phyloP scores from a whole-genome alignment of 208 protist species.

The Crithidia brevicula region DNA sequence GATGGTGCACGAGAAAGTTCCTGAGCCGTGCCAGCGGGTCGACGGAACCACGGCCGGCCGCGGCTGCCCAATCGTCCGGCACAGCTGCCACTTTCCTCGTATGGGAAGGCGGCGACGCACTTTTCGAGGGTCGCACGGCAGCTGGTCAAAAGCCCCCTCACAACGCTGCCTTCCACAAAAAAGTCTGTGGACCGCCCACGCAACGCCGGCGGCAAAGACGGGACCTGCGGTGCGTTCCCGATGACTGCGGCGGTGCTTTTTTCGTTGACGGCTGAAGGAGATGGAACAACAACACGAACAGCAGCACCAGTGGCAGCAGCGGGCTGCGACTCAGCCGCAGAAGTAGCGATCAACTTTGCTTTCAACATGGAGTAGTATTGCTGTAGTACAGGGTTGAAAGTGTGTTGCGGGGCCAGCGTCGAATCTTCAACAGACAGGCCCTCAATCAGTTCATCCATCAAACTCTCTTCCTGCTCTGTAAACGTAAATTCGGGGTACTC shows the following conservation, averaged over 20 bases:
- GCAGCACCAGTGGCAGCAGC: neutral
- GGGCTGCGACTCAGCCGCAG: neutral
- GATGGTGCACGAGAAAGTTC: neutral
- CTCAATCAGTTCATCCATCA: conserved; percentile 73
- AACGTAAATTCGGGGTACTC: conserved; percentile 43
- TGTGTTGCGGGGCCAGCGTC: conserved; percentile 68
- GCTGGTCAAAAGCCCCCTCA: conserved; percentile 22
- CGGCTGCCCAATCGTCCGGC: too few relatives aligned
- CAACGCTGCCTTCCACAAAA: conserved; percentile 34
- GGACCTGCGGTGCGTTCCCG: neutral
- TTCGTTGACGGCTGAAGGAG: too few relatives aligned
- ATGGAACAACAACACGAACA: too few relatives aligned
- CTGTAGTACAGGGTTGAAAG: conserved; percentile 89
- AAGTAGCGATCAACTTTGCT: conserved; percentile 23
- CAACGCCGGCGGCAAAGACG: conserved; percentile 37
- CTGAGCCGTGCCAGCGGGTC: too few relatives aligned
- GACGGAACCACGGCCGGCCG: too few relatives aligned
- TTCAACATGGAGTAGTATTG: conserved; percentile 85
- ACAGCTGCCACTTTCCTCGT: conserved; percentile 22
- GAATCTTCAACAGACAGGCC: conserved; percentile 65
- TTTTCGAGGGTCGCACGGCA: conserved; percentile 32
- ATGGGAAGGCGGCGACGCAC: conserved; percentile 55
- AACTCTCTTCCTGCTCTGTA: conserved; percentile 50
- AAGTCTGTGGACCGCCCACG: conserved; percentile 47
- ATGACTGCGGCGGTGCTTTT: neutral